Conservation (phyloP, 1,284 basidiomycete species). For the Exobasidium rhododendri region DNA sequence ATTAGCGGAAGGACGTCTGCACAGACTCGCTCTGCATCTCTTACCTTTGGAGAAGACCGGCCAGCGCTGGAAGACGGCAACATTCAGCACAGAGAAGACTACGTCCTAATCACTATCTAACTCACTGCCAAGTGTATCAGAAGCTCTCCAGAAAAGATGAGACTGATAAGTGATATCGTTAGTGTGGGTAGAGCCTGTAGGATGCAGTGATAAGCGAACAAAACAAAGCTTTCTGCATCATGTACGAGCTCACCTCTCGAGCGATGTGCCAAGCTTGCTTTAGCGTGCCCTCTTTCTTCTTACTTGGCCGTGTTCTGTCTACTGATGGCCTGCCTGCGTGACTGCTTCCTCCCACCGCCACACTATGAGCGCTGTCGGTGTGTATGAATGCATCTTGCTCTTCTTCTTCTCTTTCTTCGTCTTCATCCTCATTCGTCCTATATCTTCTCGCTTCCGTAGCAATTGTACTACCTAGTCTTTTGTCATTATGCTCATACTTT, state of each 20-base stretch:
- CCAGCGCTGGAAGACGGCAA: constrained; percentile 85
- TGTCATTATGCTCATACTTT: constrained; percentile 6
- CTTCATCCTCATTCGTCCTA: constrained; percentile 14
- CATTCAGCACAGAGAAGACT: constrained; percentile 49
- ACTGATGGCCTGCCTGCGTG: constrained; percentile 11
- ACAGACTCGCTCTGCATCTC: too few relatives aligned
- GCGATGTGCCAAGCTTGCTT: constrained; percentile 39
- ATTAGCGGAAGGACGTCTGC: too few relatives aligned
- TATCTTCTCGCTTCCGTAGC: constrained; percentile 16
- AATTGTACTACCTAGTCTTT: constrained; percentile 9
- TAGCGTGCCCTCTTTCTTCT: constrained; percentile 20
- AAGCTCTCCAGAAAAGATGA: constrained; percentile 83
- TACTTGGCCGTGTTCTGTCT: constrained; percentile 18
- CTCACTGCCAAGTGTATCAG: constrained; percentile 78
- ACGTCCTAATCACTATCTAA: constrained; percentile 24
- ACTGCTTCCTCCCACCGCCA: background rate
- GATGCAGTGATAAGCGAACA: constrained; percentile 1
- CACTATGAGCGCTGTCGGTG: background rate
- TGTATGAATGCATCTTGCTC: background rate
- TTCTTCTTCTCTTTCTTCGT: constrained; percentile 14
- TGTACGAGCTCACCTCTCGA: constrained; percentile 23
- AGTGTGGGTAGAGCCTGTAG: constrained; percentile 58
- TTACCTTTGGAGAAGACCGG: constrained; percentile 74
- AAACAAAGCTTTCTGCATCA: background rate
- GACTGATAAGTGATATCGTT: constrained; percentile 56